Conservation (phyloP, 192 early-diverging fungal genomes). For the Coemansia sp. region DNA sequence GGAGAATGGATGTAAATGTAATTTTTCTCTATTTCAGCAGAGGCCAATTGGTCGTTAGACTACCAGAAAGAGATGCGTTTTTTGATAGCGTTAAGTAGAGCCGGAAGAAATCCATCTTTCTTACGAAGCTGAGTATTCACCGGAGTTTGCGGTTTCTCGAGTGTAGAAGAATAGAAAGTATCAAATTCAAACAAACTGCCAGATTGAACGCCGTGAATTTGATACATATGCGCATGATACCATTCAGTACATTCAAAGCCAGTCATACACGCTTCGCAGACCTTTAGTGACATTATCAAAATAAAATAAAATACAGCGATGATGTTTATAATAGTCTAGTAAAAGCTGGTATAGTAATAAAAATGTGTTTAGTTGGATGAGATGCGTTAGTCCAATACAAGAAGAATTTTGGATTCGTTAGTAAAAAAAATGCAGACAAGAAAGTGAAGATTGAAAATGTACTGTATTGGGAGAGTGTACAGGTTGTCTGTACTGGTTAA, state of each 20-base stretch:
- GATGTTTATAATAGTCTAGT: no score
- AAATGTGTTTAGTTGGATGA: no score
- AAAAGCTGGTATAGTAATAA: no score
- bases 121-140: constrained; percentile 9
- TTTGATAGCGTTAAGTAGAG: constrained; percentile 29
- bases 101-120: constrained; percentile 22
- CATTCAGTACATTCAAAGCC: constrained; percentile 50
- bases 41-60: background rate
- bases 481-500: no score
- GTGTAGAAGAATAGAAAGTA: background rate
- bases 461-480: no score
- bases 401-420: no score
- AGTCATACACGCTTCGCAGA: constrained; percentile 37
- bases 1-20: no score
- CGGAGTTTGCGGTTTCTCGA: background rate
- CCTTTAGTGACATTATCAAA: constrained; percentile 20
- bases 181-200: constrained; percentile 10
- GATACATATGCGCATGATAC: constrained; percentile 45
- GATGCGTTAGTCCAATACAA: no score
- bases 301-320: background rate
- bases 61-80: constrained; percentile 29
- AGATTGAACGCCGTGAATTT: constrained; percentile 21
- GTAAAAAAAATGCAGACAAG: no score
- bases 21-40: no score
- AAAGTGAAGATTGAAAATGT: no score